Conservation (phyloP, 495 filamentous ascomycete species). For the Xylaria bambusicola region DNA sequence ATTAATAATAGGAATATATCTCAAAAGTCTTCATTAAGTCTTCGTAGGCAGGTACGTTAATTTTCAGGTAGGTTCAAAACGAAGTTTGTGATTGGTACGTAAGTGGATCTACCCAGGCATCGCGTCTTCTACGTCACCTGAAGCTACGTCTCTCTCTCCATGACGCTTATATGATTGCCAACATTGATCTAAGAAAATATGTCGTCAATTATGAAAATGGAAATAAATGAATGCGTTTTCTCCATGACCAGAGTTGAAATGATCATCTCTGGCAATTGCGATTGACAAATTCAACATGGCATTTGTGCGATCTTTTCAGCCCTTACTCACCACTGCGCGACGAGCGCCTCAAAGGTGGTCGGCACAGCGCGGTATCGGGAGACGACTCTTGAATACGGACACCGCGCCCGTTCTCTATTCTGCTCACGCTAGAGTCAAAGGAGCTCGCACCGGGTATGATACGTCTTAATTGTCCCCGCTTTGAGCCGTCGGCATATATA, state of each 20-base stretch:
- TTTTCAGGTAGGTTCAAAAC: too few relatives aligned
- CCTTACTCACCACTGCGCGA: background rate
- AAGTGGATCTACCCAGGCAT: background rate
- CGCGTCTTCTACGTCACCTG: conserved; percentile 4
- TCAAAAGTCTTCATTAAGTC: too few relatives aligned
- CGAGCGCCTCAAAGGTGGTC: background rate
- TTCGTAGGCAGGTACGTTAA: too few relatives aligned
- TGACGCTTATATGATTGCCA: conserved; percentile 16
- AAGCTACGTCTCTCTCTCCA: background rate
- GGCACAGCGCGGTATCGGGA: background rate
- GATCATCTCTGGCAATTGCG: too few relatives aligned
- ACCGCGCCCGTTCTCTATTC: conserved; percentile 18
- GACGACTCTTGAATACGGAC: conserved; percentile 15
- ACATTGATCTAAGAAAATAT: background rate
- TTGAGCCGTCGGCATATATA: too few relatives aligned
- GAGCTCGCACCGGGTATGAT: conserved; percentile 20
- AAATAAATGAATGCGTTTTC: background rate
- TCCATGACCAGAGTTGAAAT: background rate
- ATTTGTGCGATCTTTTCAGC: background rate
- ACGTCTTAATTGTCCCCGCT: too few relatives aligned
- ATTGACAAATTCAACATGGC: background rate
- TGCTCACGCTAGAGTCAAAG: conserved; percentile 14
- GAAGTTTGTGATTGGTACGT: background rate
- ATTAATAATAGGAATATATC: too few relatives aligned
- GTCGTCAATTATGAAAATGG: too few relatives aligned